Evolutionary conservation across 768 basidiomycete genomes (phyloP).

Genomic region (Nevesoporus exiguus): DNA sequence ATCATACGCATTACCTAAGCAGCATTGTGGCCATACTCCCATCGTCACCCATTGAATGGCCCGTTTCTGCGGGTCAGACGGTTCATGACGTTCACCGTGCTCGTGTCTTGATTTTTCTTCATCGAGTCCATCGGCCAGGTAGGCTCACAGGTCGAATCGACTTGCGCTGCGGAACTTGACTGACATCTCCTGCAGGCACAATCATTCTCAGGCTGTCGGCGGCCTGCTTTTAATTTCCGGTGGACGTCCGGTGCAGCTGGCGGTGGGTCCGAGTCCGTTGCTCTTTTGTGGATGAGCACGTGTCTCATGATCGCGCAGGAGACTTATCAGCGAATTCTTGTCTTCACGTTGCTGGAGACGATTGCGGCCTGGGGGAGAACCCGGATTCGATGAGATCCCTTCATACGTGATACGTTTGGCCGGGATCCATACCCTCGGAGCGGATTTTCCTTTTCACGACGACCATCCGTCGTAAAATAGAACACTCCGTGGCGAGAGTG

Average conservation of each 20-base stretch:
- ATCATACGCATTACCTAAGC: conserved; percentile 18
- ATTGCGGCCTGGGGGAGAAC: not conserved
- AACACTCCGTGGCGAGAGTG: conserved; percentile 1
- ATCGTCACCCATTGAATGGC: too few species aligned
- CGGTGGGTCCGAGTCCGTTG: conserved; percentile 10
- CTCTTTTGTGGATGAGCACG: conserved; percentile 3
- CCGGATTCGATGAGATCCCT: conserved; percentile 11
- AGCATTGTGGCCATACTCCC: not conserved
- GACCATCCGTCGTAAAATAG: conserved; percentile 5
- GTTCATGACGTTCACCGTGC: too few species aligned
- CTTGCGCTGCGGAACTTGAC: not conserved
- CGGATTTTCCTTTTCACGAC: not conserved
- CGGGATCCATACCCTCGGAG: conserved; percentile 3
- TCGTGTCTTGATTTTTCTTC: not conserved
- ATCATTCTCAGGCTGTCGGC: conserved; percentile 7
- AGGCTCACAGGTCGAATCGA: not conserved
- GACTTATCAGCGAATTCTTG: not conserved
- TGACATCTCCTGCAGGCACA: not conserved
- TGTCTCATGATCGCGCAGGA: conserved; percentile 3
- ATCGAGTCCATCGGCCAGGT: not conserved
- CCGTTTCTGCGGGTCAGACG: too few species aligned
- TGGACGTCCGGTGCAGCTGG: not conserved
- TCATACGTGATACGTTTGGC: not conserved
- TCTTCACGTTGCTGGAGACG: not conserved
- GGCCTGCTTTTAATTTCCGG: conserved; percentile 27